Conservation (phyloP, 2,329 filamentous ascomycete species). For the Beauveria asiatica region DNA sequence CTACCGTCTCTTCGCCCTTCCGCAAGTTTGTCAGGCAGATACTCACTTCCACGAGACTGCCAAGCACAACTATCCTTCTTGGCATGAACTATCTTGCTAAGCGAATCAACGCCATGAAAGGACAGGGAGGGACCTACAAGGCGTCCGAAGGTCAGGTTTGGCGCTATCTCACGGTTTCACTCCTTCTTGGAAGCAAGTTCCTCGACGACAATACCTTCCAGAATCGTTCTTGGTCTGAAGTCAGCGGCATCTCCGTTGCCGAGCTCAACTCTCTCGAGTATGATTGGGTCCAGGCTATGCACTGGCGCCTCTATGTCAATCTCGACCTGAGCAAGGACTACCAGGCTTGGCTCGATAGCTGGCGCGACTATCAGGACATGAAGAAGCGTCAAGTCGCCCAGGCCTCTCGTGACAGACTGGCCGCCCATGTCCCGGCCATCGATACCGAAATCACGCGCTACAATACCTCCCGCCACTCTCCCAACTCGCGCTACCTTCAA, state of each 20-base stretch:
- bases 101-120: slow-evolving; percentile 66
- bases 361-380: slow-evolving; percentile 47
- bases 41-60: slow-evolving; percentile 79
- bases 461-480: slow-evolving; percentile 29
- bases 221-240: slow-evolving; percentile 93
- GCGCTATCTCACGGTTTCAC: slow-evolving; percentile 74
- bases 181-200: slow-evolving; percentile 90
- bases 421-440: slow-evolving; percentile 39
- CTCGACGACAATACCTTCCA: slow-evolving; percentile 96
- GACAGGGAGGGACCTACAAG: slow-evolving; percentile 39
- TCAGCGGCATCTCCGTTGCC: slow-evolving; percentile 76
- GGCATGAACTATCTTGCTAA: slow-evolving; percentile 85
- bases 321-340: slow-evolving; percentile 67
- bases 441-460: slow-evolving; percentile 34
- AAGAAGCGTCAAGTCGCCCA: slow-evolving; percentile 46
- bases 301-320: slow-evolving; percentile 81
- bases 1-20: slow-evolving; percentile 59
- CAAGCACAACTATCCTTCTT: slow-evolving; percentile 82
- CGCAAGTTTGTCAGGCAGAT: slow-evolving; percentile 90
- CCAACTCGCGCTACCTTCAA: slow-evolving; percentile 39
- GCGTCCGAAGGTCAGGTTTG: slow-evolving; percentile 67
- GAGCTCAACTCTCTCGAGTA: slow-evolving; percentile 82
- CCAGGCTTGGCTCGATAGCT: slow-evolving; percentile 53
- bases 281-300: slow-evolving; percentile 77
- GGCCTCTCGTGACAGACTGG: slow-evolving; percentile 40